These are phyloP conservation scores for Dactylonectria macrodidyma DNA, from an alignment of 2,329 filamentous ascomycete species.

Conservation along the genomic window DNA sequence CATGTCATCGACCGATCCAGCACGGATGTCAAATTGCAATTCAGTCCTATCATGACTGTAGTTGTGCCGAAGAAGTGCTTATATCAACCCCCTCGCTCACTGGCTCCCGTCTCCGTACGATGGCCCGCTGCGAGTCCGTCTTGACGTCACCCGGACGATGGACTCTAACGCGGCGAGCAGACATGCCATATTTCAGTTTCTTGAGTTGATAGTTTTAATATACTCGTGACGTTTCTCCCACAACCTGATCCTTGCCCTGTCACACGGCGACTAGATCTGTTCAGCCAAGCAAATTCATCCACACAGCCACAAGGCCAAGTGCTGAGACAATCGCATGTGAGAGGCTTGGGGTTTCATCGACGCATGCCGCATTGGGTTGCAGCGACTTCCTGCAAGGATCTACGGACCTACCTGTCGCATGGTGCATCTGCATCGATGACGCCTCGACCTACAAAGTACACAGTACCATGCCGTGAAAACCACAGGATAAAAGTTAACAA, in stretches of 20 bases:
- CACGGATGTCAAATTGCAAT: constrained; percentile 99
- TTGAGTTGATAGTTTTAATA: constrained; percentile 16
- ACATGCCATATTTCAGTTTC: constrained; percentile 35
- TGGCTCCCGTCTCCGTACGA: constrained; percentile 46
- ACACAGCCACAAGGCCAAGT: not conserved
- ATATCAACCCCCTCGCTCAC: constrained; percentile 67
- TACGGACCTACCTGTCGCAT: not conserved
- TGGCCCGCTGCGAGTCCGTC: constrained; percentile 45
- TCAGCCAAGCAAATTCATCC: not conserved
- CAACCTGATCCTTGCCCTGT: not conserved
- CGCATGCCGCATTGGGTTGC: not conserved
- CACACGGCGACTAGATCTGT: too few relatives aligned
- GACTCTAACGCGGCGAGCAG: constrained; percentile 49
- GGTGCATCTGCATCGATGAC: not conserved
- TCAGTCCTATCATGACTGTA: constrained; percentile 85
- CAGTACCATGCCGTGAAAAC: not conserved
- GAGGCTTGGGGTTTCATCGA: constrained; percentile 1
- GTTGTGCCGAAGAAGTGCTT: constrained; percentile 99
- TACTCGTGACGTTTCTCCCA: constrained; percentile 22
- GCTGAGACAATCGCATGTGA: not conserved
- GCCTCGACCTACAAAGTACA: not conserved
- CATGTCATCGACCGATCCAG: constrained; percentile 60
- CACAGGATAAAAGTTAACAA: not conserved
- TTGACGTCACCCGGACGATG: constrained; percentile 26
- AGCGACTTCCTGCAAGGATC: not conserved